Base-by-base conservation (phyloP, 2,329 filamentous ascomycete species). In the Talaromyces sp. region DNA sequence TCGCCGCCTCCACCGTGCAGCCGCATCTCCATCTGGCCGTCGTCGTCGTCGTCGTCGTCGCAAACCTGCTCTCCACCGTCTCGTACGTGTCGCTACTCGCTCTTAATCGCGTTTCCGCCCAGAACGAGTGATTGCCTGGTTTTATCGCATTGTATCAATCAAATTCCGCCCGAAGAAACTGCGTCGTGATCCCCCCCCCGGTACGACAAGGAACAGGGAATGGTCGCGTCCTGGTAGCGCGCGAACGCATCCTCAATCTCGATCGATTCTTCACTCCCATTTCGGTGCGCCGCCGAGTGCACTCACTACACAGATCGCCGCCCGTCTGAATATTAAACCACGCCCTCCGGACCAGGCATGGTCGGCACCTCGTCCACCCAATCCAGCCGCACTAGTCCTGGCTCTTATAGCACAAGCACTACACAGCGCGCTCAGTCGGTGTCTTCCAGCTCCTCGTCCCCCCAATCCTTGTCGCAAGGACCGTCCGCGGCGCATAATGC, bases 301-400 rank as follows among this genome's bases (percentile, higher is more conserved):
- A 47, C 23, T 27, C 55, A n/a, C 33, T 14, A n/a, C 36, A n/a
- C 36, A 40, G n/a, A n/a, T n/a, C 36, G 36, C 36, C 27, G 55
- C 52, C 47, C 59, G 36, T 36, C n/a, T 42, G 18, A 28, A 14
- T 56, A 44, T n/a, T 16, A 58, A 59, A 31, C n/a, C 42, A 10
- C 40, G 40, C n/a, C 33, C 14, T 23, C 10, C 14, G 10, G 64
- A 67, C 68, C 67, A 76, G 74, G 74, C 65, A 77, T 77, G 75
- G 75, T 75, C 71, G 73, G 71, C 68, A 75, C 72, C 69, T 75
- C 74, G 65, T 75, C 74, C 63, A 76, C 69, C 62, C 75, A 76
- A 67, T 76, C 75, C 52, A 75, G 72, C 72, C 75, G 73, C 65
- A 76, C 75, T 66, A 77, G 75, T 68, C 74, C 75, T 67, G 73